phyloP scores from a whole-genome alignment of 129 eudicot genomes.

The Helianthus tuberosus region DNA sequence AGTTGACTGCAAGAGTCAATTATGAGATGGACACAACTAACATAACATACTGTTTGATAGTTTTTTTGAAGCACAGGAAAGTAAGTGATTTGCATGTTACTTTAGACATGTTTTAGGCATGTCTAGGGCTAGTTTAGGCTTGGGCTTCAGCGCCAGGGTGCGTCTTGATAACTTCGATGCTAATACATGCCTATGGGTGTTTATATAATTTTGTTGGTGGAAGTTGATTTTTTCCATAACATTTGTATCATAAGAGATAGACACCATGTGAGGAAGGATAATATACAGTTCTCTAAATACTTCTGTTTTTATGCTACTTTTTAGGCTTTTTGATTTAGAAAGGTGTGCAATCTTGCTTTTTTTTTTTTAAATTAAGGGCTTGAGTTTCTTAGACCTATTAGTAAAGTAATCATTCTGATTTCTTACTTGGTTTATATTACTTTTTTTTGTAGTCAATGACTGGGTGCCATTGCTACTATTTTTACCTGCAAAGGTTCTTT shows the following conservation, averaged over 20 bases:
- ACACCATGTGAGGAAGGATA: neutral
- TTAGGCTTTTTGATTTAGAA: neutral
- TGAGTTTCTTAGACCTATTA: neutral
- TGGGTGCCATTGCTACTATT: constrained; percentile 3
- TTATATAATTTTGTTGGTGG: neutral
- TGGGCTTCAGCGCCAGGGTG: no score
- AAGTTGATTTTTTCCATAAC: neutral
- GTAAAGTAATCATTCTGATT: neutral
- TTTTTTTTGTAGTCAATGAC: neutral
- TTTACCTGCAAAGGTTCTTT: neutral
- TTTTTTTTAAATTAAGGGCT: neutral
- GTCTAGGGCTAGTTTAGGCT: no score
- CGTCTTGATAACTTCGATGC: no score
- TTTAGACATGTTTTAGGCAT: no score
- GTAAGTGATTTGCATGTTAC: neutral
- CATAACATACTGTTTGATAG: neutral
- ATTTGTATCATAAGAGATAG: neutral
- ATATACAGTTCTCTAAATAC: neutral
- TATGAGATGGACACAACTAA: neutral
- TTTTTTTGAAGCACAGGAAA: neutral
- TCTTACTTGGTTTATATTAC: neutral
- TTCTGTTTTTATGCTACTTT: neutral
- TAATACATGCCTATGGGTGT: neutral
- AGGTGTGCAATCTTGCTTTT: neutral
- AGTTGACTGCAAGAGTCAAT: neutral